Evolutionary conservation across 352 stramenopile genomes (phyloP), one percentile per base, ranked within the genome.

Genomic region (Globisporangium splendens): DNA sequence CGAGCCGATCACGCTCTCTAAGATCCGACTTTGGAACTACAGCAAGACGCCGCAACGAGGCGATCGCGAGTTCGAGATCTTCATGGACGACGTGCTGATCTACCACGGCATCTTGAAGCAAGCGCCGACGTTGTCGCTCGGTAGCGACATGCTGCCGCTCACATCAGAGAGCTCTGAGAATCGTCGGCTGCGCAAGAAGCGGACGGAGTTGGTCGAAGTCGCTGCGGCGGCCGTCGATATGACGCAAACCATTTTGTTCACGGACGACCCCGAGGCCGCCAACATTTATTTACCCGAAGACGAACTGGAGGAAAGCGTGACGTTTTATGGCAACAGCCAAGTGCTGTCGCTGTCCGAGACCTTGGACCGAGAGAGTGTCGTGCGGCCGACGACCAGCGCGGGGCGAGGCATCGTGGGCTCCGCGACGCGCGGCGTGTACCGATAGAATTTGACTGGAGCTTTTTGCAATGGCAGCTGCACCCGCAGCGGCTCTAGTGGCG

Each of bases 21-120:
- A 79, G 48, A 83, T 95, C 56, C 82, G 75, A 1, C n/a, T 96
- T 15, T 94, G 79, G 79, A 96, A 96, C 59, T 96, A 96, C 69
- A 88, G 70, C 69, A 94, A 93, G 66, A 94, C 88, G 8, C 80
- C 86, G 1, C 44, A 70, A 2, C 79, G 88, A 8, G 88, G 88
- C 18, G 88, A 89, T 0, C 69, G 69, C 8, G 84, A 95, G 59
- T 90, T 95, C 50, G 80, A 91, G 41, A 62, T 96, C 22, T 83
- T 89, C 46, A 52, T 96, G 33, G 88, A 96, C 69, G 88, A 96
- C 56, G 71, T 92, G 28, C 69, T 91, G 20, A 79, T 92, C 50
- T 91, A 83, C 69, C 76, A 89, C 56, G 80, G 81, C 3, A 63
- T 75, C 0, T 47, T 89, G 17, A 69, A 69, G 15, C 77, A 81